These are phyloP conservation scores for Trypanosoma platydactyli DNA, from an alignment of 208 protist genomes.

Conservation along the genomic window DNA sequence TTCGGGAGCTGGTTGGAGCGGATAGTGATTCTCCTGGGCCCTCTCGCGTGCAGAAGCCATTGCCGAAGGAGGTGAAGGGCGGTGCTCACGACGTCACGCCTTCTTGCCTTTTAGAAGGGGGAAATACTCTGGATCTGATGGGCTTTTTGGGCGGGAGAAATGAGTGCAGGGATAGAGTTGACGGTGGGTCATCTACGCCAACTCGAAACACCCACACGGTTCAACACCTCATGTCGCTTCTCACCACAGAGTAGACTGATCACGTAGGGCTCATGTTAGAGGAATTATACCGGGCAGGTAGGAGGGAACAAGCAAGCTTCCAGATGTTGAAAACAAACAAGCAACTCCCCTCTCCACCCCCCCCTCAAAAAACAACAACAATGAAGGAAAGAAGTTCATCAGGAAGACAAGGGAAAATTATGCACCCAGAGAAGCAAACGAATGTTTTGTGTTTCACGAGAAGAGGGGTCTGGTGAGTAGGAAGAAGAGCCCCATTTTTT, in stretches of 20 bases:
- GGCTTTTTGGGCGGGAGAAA: slow-evolving; percentile 9
- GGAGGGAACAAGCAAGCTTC: background rate
- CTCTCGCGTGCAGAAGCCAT: too few species aligned
- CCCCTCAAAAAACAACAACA: background rate
- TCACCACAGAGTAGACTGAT: slow-evolving; percentile 32
- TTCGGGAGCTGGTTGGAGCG: slow-evolving; percentile 25
- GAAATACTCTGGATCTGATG: background rate
- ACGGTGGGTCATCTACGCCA: background rate
- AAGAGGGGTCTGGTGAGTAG: background rate
- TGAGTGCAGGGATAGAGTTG: background rate
- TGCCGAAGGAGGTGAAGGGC: background rate
- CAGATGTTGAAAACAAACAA: background rate
- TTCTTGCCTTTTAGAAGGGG: background rate
- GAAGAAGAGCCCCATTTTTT: background rate
- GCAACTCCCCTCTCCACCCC: background rate
- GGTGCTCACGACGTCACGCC: background rate
- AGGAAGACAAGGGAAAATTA: background rate
- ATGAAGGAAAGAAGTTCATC: background rate
- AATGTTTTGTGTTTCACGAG: background rate
- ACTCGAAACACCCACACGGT: slow-evolving; percentile 19
- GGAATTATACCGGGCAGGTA: background rate
- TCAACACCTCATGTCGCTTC: slow-evolving; percentile 40
- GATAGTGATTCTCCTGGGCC: background rate
- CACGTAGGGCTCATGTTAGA: background rate
- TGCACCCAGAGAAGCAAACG: background rate